Evolutionary conservation across 2,329 filamentous ascomycete genomes (phyloP), one percentile per base, ranked within the genome.

Genomic region (Grosmannia clavigera): DNA sequence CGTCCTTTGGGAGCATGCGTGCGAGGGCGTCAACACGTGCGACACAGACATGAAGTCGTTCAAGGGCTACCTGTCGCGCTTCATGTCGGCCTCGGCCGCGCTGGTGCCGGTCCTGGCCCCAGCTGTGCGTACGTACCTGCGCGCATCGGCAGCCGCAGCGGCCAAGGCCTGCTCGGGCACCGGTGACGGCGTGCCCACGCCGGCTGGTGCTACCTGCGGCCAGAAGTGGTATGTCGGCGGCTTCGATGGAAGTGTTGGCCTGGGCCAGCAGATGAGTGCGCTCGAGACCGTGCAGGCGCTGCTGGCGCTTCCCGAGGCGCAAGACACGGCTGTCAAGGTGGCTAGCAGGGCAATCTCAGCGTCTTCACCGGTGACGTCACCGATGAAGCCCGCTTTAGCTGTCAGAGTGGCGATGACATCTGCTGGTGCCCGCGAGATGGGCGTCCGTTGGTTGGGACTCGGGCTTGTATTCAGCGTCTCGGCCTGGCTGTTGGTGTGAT

Each of bases 11-110:
- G 85, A 89, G 70, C 75, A 76, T 53, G 81, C 82, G n/a, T 89
- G 86, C 73, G 86, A 89, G 70, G 72, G 70, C 4, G 71, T 74
- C 61, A 71, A 73, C 58, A 75, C 68, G 0, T 90, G 86, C 71
- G 80, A 82, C 68, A 76, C 72, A 57, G 85, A 88, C 70, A 83
- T 85, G 76, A 79, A 78, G 65, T 82, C 81, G 10, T 87, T 85
- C 78, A 90, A 89, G 72, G 84, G 78, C 52, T 86, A 84, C 68
- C 75, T 87, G 35, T 75, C 83, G 31, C 81, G 84, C 59, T 86
- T 84, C 73, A 80, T 86, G 74, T 85, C 79, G 72, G 76, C 79
- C 54, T 77, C 82, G 3, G 75, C 81, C 40, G 68, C 78, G 57
- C 75, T 85, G 71, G 75, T 83, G 61, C 81, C 84, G 11, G 77